Base-by-base conservation (phyloP, 257 asterid species). In the Nyctanthes arbortristis region DNA sequence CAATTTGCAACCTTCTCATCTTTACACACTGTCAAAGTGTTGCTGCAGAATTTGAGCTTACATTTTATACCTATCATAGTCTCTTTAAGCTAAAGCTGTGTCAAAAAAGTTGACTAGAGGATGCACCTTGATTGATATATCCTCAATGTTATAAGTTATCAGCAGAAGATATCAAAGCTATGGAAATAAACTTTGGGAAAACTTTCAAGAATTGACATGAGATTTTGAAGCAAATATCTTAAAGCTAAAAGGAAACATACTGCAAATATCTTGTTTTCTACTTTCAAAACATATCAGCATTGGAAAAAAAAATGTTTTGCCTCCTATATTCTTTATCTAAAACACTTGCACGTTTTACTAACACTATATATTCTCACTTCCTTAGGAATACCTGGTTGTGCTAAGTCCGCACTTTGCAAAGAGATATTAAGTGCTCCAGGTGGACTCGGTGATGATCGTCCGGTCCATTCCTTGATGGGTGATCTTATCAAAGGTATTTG, bases 321-420 rank as follows among this genome's bases (percentile, higher is more conserved):
- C 22, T 40, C 75, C 16, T 40, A 7, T 62, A 35, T 43, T 52
- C 40, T 27, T 76, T 25, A 60, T 69, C 35, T 70, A 49, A 36
- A 72, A 78, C 62, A 43, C 65, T 58, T 81, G 65, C 72, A 59
- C 80, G 65, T 60, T 59, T 76, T 62, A 70, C 57, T 33, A 66
- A 57, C 67, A 66, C 72, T n/a, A 5, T 68, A 56, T 27, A 72
- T 65, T 70, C 57, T 62, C 54, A 49, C 54, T 60, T 69, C 45
- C 45, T 40, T 78, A 91, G 99, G 99, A 75, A 89, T 93, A 81
- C 97, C 99, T 80, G 99, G 99, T 40, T 93, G 97, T 79, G 99
- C 97, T 70, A 93, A 93, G 85, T 93, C 99, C 32, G 97, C 96
- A 28, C 96, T 93, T 60, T 93, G 99, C 78, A 89, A 86, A 80